Evolutionary conservation across 257 asterid genomes (phyloP).

Genomic region (Scutellaria galericulata): DNA sequence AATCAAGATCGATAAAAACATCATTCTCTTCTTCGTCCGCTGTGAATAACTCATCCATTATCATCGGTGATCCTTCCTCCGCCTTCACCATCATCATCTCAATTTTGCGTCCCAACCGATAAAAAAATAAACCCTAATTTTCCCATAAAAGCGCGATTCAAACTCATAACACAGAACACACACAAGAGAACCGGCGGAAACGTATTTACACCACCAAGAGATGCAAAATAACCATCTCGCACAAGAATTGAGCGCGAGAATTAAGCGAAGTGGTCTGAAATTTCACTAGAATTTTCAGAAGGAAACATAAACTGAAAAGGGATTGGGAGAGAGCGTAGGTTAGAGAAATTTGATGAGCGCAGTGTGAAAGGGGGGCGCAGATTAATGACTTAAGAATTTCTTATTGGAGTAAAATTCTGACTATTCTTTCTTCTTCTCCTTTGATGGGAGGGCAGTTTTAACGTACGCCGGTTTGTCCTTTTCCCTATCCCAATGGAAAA

Average conservation of each 20-base stretch:
- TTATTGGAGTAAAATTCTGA: constrained; percentile 18
- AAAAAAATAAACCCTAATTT: constrained; percentile 43
- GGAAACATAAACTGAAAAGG: neutral
- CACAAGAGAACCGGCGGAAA: constrained; percentile 4
- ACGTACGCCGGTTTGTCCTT: constrained; percentile 44
- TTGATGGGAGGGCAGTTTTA: constrained; percentile 25
- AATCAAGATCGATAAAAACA: constrained; percentile 53
- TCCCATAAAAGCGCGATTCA: constrained; percentile 16
- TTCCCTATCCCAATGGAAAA: neutral
- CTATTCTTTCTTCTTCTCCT: neutral
- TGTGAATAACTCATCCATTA: constrained; percentile 36
- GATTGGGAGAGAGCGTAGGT: constrained; percentile 22
- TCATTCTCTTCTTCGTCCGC: constrained; percentile 40
- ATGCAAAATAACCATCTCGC: neutral
- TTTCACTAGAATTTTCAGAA: constrained; percentile 18
- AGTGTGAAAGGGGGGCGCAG: constrained; percentile 34
- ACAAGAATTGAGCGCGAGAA: neutral
- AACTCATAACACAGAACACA: constrained; percentile 16
- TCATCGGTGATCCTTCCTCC: constrained; percentile 37
- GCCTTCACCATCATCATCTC: constrained; percentile 58
- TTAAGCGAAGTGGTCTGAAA: constrained; percentile 33
- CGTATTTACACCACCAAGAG: constrained; percentile 13
- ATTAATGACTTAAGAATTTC: constrained; percentile 35
- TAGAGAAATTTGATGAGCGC: constrained; percentile 7
- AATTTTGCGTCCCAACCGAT: constrained; percentile 14